Base-by-base conservation (phyloP, 1,284 basidiomycete genomes). In the Ganoderma leucocontextum region DNA sequence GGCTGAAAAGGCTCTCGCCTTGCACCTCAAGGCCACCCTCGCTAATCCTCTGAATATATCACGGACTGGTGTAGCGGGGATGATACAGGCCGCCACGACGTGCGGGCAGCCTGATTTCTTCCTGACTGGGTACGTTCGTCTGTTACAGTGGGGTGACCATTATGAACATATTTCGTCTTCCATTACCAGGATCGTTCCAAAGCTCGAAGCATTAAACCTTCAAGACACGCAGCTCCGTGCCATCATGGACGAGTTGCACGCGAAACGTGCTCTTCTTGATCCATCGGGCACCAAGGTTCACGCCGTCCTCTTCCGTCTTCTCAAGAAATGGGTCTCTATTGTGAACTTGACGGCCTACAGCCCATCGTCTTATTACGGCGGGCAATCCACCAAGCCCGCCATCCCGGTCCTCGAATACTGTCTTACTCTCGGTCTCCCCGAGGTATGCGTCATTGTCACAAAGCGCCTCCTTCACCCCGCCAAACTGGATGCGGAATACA, bases 371-470 rank as follows among this genome's bases (percentile, higher is more conserved):
- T 22, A 47, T 10, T 47, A 47, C n/a, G 44, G 44, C 4, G n/a
- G n/a, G 5, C 44, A 47, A 8, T 47, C 44, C n/a, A n/a, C 44
- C 15, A 60, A 60, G 41, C 59, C 59, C 41, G 38, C 41, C 7
- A 49, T 68, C 25, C 36, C 49, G 19, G 58, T 47, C 19, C 61
- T 64, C 41, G 49, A 68, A 42, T 64, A 22, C 42, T 68, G 66
- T 42, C 44, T 68, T 17, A 15, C 41, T 22, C 33, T 63, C 41
- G 44, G 53, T 7, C 35, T 33, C 8, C 58, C 60, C 12, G 62
- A 70, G 9, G 69, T 63, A 2, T 61, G 62, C 64, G 17, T n/a
- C 29, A 29, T 36, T 4, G 47, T 70, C 36, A 25, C 61, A 0
- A 47, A 47, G n/a, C 44, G n/a, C 8, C 44, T 47, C n/a, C n/a